A percentile compares a stretch with the other conserved stretches of the same genome.
Conservation (phyloP, 176 grass and related monocot species). For the Puya raimondii region DNA sequence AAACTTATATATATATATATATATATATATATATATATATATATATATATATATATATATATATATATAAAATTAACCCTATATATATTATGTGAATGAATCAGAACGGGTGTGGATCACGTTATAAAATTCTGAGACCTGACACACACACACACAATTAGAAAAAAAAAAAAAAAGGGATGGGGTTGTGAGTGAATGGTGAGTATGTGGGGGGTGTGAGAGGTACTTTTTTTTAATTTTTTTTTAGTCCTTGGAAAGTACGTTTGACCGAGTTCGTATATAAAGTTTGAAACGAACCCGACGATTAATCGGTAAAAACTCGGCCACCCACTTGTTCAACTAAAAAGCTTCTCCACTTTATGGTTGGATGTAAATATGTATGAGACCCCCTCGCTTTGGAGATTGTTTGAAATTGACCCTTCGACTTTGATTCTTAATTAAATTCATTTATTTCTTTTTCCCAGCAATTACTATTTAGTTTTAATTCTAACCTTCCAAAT, state of each 20-base stretch:
- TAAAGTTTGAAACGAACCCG: background rate
- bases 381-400: background rate
- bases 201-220: background rate
- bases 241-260: background rate
- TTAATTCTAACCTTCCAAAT: too few species aligned
- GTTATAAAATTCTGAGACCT: background rate
- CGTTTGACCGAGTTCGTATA: background rate
- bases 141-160: background rate
- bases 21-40: too few species aligned
- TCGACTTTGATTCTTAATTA: too few species aligned
- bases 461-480: too few species aligned
- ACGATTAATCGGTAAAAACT: background rate
- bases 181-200: background rate
- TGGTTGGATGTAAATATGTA: background rate
- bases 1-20: too few species aligned
- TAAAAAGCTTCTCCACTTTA: background rate
- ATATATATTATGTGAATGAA: too few species aligned
- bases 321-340: background rate
- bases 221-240: too few species aligned
- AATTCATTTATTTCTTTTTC: too few species aligned
- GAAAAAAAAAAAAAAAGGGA: background rate
- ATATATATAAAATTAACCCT: too few species aligned
- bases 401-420: background rate
- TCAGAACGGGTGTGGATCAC: background rate
- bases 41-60: too few species aligned